Conservation (phyloP, 352 stramenopile species). For the Globisporangium nagaii region DNA sequence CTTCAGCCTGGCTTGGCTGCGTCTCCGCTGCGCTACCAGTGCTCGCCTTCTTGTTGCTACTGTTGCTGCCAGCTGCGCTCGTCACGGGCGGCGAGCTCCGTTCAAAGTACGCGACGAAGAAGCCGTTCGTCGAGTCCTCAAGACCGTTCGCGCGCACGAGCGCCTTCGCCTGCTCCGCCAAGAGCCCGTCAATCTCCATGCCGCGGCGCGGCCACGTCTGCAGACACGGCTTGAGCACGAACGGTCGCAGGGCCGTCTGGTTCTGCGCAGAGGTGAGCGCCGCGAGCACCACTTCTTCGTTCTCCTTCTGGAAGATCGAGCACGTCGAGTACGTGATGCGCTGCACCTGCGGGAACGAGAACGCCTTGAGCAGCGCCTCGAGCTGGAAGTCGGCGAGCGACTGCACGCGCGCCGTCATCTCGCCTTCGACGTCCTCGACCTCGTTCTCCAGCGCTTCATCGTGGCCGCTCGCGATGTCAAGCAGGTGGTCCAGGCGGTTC, state of each 20-base stretch:
- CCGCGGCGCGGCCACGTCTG: slow-evolving; percentile 71
- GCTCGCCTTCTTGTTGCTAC: background rate
- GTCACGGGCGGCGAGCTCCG: slow-evolving; percentile 19
- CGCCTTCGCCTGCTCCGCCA: slow-evolving; percentile 52
- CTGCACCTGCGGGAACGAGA: slow-evolving; percentile 92
- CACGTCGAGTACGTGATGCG: slow-evolving; percentile 97
- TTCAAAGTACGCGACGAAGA: slow-evolving; percentile 97
- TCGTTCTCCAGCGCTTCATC: slow-evolving; percentile 37
- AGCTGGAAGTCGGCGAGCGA: slow-evolving; percentile 95
- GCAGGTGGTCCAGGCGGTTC: slow-evolving; percentile 88
- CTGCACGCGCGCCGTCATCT: slow-evolving; percentile 76
- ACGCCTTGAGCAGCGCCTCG: slow-evolving; percentile 90
- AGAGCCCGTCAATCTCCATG: slow-evolving; percentile 50
- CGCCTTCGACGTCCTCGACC: slow-evolving; percentile 38
- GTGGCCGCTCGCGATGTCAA: slow-evolving; percentile 77
- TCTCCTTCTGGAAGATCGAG: slow-evolving; percentile 94
- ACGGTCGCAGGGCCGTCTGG: slow-evolving; percentile 26
- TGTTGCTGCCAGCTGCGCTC: background rate
- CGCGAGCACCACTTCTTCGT: slow-evolving; percentile 91
- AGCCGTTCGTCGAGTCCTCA: slow-evolving; percentile 94
- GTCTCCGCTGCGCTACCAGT: background rate
- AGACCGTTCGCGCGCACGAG: slow-evolving; percentile 90
- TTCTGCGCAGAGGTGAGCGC: slow-evolving; percentile 77
- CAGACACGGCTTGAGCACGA: slow-evolving; percentile 69
- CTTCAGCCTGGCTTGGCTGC: background rate